phyloP scores from a whole-genome alignment of 2,329 filamentous ascomycete genomes.

The Trichothecium roseum region DNA sequence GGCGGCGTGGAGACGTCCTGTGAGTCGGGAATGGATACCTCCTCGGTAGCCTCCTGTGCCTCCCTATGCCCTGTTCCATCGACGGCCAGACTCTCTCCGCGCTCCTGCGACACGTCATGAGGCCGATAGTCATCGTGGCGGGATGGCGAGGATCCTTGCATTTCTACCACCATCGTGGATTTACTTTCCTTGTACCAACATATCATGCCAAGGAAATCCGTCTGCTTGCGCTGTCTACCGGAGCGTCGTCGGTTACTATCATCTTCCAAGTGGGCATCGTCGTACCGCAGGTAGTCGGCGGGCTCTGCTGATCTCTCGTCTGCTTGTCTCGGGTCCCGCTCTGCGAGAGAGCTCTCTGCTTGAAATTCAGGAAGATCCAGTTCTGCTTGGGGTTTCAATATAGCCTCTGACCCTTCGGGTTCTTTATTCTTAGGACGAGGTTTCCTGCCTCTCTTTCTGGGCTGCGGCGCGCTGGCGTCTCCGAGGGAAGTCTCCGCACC shows the following conservation, averaged over 20 bases:
- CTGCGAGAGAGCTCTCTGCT: no score
- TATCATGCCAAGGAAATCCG: conserved; percentile 18
- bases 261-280: background rate
- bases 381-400: background rate
- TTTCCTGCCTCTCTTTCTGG: no score
- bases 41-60: no score
- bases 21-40: background rate
- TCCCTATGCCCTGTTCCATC: no score
- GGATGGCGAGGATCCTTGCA: no score
- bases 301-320: conserved; percentile 2
- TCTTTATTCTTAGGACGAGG: no score
- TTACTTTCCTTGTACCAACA: conserved; percentile 9
- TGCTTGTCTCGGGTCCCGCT: conserved; percentile 5
- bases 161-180: no score
- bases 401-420: background rate
- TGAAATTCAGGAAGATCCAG: background rate
- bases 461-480: no score
- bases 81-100: background rate
- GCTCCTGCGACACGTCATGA: background rate
- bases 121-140: no score
- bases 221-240: conserved; percentile 16
- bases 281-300: conserved; percentile 1
- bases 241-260: conserved; percentile 10
- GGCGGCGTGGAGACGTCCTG: background rate
- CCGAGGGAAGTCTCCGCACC: no score